Base-by-base conservation (phyloP, 495 filamentous ascomycete species). In the Penicillium roqueforti region DNA sequence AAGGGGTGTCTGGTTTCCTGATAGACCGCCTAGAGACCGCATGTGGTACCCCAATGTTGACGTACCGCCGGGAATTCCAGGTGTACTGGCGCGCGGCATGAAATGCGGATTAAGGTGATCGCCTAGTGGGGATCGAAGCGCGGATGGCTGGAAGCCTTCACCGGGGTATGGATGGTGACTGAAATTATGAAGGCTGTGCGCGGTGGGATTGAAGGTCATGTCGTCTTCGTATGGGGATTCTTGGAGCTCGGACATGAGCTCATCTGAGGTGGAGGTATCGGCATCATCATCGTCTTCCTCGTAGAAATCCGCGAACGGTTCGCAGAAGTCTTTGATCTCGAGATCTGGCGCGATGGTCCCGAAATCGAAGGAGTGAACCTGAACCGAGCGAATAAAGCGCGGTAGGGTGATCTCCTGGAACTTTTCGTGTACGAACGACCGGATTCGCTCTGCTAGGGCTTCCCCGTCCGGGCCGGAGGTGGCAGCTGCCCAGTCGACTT, bases 231-330 rank as follows among this genome's bases (percentile, higher is more conserved):
- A 73, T 16, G 61, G 48, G 1, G 72, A 59, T 25, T 70, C 58
- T 41, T 60, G 56, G 14, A 67, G 56, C 3, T 68, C 65, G 20
- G 60, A 56, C 25, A 57, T 56, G 34, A 73, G 63, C 53, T 67
- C 71, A 31, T 74, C 72, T 2, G 70, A 73, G 9, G 65, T 63
- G 13, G 72, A 74, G 14, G 65, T 59, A 23, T 69, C 59, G 6
- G 47, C 34, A 40, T 72, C 69, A 72, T 79, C 78, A 10, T 83
- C 77, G 43, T 89, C 86, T 59, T 89, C 87, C 61, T 97, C 95
- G 74, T 99, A 99, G 64, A 99, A 99, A 57, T 97, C 93, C 3
- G 89, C 82, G 42, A 97, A 82, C 0, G 93, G 93, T 68, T 97
- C 92, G 62, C 92, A 92, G 54, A 99, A 89, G 61, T 97, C 92